Base-by-base conservation (phyloP, 139 green algal species). In the Diplosphaera chodatii region DNA sequence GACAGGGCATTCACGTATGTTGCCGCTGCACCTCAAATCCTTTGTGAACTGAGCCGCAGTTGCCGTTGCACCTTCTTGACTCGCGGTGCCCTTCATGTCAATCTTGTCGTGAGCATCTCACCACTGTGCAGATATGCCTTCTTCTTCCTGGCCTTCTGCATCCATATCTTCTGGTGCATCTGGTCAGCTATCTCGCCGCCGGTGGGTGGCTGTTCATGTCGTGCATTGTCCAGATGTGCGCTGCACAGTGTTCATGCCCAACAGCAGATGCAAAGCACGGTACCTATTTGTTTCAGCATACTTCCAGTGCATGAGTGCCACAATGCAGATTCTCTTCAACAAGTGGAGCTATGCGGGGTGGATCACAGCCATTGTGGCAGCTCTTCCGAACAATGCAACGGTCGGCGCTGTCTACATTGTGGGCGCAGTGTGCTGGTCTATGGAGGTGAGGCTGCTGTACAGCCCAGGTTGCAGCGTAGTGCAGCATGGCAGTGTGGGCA, bases 321-420 rank as follows among this genome's bases (percentile, higher is more conserved):
- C 10, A 10, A 6, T 48, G 37, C 37, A 48, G 2, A 66, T 80
- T n/a, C 69, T 66, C 22, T 63, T 67, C 25, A 63, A 25, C 65
- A 75, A 80, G 48, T 80, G 82, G 77, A 78, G 32, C 63, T 64
- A 37, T 13, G n/a, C 64, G 25, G 48, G 48, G 16, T 59, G 48
- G 48, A 59, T 59, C 13, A 59, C 48, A 59, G 48, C 48, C 13
- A 59, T 59, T 25, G 48, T 59, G 16, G 13, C 48, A 59, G 48
- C 48, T 5, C 79, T 84, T 3, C 15, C 23, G 27, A 63, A 74
- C 41, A 85, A 77, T 69, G 81, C 68, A 1, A 75, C 78, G 10
- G 62, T 78, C 23, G 84, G 81, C n/a, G 69, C 85, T 25, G 22
- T 90, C 18, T 88, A 85, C 71, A 77, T 84, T 27, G 82, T 88